Evolutionary conservation across 306 rosid species (phyloP), one percentile per base, ranked within the genome.

Genomic region (Vigna mungo): DNA sequence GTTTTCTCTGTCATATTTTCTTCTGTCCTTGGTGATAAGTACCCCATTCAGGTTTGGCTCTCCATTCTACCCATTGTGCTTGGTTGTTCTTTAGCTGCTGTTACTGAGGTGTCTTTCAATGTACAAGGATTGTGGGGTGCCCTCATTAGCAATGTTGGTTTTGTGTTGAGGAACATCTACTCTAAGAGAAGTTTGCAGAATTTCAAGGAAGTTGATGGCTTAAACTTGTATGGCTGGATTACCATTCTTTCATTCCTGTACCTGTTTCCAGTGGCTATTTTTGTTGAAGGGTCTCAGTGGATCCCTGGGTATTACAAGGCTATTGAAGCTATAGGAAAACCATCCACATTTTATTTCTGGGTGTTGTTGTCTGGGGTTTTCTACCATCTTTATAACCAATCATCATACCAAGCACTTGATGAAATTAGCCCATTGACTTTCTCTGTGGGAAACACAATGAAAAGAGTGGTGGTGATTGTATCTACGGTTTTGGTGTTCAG

Each of bases 371-470:
- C 98, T 67, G 97, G 98, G 13, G 81, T 95, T 69, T 95, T 92
- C 84, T 95, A 95, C 83, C 97, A 92, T 89, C 94, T 95, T 21
- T 95, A 95, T 83, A 92, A 95, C 74, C 99, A 95, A 79, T 95
- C 99, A 5, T 92, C 97, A 46, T 95, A 95, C 72, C 96, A 92
- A 86, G 99, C 99, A 34, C 80, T 95, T 16, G 97, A 95, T 79
- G 90, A 95, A n/a, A 92, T 90, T 78, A 92, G 93, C 63, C 97
- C 98, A 0, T 71, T 95, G 68, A 92, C 92, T 37, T 95, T 95
- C 79, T 95, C 97, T 0, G 99, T 95, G 3, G 99, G 99, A 14
- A 95, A 95, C 84, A 92, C 99, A 17, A 92, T 95, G 97, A 95
- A 92, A 87, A 87, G 99, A 72, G 97, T 95, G 77, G 97, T 90